These are phyloP conservation scores for Microbotryomycetes sp. DNA, from an alignment of 1,284 basidiomycete species.

Conservation along the genomic window DNA sequence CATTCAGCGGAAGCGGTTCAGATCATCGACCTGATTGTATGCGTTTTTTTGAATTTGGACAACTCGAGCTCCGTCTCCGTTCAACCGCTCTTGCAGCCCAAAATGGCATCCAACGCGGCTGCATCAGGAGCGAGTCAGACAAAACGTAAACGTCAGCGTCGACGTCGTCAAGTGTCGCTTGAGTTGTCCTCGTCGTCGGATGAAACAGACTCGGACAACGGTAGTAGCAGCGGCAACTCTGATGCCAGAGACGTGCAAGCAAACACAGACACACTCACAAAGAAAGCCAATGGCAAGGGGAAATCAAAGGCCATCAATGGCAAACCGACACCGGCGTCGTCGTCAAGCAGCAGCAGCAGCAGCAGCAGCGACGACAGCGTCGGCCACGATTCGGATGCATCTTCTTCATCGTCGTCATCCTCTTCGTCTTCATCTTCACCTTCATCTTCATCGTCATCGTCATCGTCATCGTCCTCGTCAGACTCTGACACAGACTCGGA, in stretches of 20 bases:
- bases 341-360: background rate
- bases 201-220: slow-evolving; percentile 4
- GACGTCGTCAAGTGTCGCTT: slow-evolving; percentile 5
- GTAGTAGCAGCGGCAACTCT: background rate
- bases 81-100: too few relatives aligned
- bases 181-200: slow-evolving; percentile 8
- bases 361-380: slow-evolving; percentile 1
- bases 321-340: background rate
- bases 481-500: slow-evolving; percentile 13
- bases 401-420: background rate
- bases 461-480: slow-evolving; percentile 12
- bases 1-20: too few relatives aligned
- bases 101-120: slow-evolving; percentile 23
- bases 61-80: too few relatives aligned
- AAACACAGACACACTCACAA: too few relatives aligned
- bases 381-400: background rate
- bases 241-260: too few relatives aligned
- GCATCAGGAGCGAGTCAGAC: slow-evolving; percentile 17
- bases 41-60: too few relatives aligned
- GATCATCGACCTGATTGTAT: too few relatives aligned
- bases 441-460: background rate
- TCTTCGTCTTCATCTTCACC: background rate
- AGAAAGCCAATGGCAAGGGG: too few relatives aligned
- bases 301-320: background rate
- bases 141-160: slow-evolving; percentile 30